phyloP scores from a whole-genome alignment of 441 rosid genomes.

The Adansonia rubrostipa region DNA sequence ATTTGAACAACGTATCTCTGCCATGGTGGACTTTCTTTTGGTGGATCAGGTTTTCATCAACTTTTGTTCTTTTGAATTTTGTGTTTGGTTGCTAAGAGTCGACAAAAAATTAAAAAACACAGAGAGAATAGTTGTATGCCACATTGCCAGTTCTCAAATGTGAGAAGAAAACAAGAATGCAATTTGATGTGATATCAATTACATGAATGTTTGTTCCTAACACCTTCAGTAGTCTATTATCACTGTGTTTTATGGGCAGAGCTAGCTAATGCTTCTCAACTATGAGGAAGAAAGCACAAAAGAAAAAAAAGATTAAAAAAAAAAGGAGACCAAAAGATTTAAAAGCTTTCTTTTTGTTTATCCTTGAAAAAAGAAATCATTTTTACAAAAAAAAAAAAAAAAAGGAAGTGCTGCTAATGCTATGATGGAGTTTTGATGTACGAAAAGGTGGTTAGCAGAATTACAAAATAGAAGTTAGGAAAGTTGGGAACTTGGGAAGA shows the following conservation, averaged over 20 bases:
- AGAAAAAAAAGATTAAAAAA: neutral
- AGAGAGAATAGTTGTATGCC: neutral
- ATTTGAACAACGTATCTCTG: conserved; percentile 45
- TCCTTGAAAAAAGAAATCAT: neutral
- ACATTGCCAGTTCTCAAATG: neutral
- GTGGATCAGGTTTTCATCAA: conserved; percentile 50
- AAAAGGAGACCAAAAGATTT: neutral
- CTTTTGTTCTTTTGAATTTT: neutral
- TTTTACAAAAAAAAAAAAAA: neutral
- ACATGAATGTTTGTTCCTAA: neutral
- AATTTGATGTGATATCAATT: neutral
- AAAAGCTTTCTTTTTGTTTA: neutral
- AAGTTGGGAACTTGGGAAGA: neutral
- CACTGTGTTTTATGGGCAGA: neutral
- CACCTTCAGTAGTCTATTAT: neutral
- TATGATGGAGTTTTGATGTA: neutral
- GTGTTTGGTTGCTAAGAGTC: conserved; percentile 20
- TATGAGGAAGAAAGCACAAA: neutral
- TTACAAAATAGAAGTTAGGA: neutral
- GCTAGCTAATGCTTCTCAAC: neutral
- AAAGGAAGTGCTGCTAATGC: neutral
- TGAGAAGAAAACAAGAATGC: neutral
- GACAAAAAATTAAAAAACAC: neutral
- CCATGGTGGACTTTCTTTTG: conserved; percentile 60
- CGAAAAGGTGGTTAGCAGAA: neutral